Base-by-base conservation (phyloP, 768 basidiomycete genomes). In the Cyathus striatus region DNA sequence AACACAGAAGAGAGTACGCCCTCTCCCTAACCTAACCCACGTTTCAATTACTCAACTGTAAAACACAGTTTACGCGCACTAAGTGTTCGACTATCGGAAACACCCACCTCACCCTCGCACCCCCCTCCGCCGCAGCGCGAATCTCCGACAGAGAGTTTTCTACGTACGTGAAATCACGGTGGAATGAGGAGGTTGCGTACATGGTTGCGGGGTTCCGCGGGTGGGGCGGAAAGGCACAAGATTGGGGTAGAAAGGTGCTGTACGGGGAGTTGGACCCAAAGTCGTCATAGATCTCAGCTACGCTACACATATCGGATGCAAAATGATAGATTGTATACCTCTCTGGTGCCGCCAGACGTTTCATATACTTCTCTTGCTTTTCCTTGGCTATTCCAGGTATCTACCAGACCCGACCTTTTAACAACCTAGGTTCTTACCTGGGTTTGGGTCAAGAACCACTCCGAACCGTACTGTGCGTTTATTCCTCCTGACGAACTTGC, bases 121-220 rank as follows among this genome's bases (percentile, higher is more conserved):
- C 79, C 1, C 68, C 72, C 4, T 59, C 78, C 4, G 83, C 82
- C 20, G 75, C 77, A 16, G 55, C 65, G n/a, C 65, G 80, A 21
- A 74, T 81, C 7, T 36, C 45, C 60, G 66, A 16, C 56, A 64
- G 3, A 66, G 67, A 75, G 1, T 74, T 82, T 49, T 49, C 59
- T 3, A 55, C 70, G 2, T 63, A 79, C 30, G 32, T 83, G 18
- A 68, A 83, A 49, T 68, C 69, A 13, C 65, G 58, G 38, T 85
- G 82, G 82, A 85, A 85, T 51, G 59, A 69, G 12, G 72, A 83
- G 47, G 51, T 83, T 16, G 77, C 68, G 4, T 54, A 53, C 27
- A 46, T 76, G 18, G 76, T 75, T 44, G 49, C 58, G 17, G 68
- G 71, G 10, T 62, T 73, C 42, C 59, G 66, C 20, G 59, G 60